Base-by-base conservation (phyloP, 345 rosid genomes). In the Ceriops tagal region DNA sequence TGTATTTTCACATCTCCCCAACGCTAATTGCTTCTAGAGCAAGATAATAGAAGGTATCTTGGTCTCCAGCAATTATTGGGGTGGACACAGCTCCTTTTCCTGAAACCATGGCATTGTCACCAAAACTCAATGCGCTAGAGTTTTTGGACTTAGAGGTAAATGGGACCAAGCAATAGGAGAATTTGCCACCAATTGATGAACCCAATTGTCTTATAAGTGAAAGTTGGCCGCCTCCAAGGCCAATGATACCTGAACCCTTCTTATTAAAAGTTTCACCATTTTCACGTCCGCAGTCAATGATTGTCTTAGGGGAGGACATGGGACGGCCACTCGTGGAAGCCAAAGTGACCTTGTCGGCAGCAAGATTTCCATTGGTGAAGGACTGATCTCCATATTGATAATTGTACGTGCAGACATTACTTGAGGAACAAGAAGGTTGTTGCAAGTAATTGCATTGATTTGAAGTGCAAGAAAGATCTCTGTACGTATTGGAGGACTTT, bases 131-230 rank as follows among this genome's bases (percentile, higher is more conserved):
- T 62, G 77, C 85, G 76, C 86, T 86, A 26, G 85, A 59, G 8
- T 49, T 64, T 19, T 69, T 57, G 0, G 73, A 21, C 4, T 62
- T 28, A 34, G 86, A n/a, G 35, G 66, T 68, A 46, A 71, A 55
- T 30, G 87, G 91, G 0, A 86, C 79, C 77, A 87, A 69, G 75
- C 93, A 89, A 34, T 86, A 86, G 1, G 91, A 91, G 78, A 91
- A 85, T 78, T 83, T 82, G 5, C 82, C 83, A 0, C 66, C 80
- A 35, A 83, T 77, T 0, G 80, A 62, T 10, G 82, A 61, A 51
- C 83, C 69, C 32, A 89, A 49, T 74, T 86, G 92, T 5, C 88
- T 61, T 49, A 84, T 60, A 27, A 89, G 78, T 0, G 97, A 86
- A 58, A 75, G 27, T 0, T 43, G 16, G 0, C 97, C 92, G 0